A percentile compares a stretch with the other conserved stretches of the same genome.
phyloP scores from a whole-genome alignment of 306 rosid genomes.

The Casuarina glauca region DNA sequence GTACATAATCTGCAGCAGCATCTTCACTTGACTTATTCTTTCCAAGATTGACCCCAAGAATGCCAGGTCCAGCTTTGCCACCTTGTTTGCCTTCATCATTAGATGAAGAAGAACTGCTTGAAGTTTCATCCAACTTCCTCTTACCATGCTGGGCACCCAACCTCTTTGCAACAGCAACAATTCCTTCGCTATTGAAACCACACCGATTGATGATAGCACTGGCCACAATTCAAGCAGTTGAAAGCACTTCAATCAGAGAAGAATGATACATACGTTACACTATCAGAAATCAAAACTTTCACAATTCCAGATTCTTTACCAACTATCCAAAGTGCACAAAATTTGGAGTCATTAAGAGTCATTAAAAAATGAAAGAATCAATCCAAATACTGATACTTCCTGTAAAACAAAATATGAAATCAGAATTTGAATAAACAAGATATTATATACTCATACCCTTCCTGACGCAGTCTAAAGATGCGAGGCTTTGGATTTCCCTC shows the following conservation, averaged over 20 bases:
- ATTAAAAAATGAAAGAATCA: not conserved
- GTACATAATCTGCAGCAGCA: slow-evolving; percentile 93
- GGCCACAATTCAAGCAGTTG: slow-evolving; percentile 35
- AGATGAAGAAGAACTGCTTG: slow-evolving; percentile 54
- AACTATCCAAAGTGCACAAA: slow-evolving; percentile 13
- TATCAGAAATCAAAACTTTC: slow-evolving; percentile 18
- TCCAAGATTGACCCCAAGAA: slow-evolving; percentile 97
- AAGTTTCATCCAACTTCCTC: slow-evolving; percentile 91
- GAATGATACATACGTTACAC: not conserved
- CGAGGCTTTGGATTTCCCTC: slow-evolving; percentile 98
- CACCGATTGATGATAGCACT: slow-evolving; percentile 94
- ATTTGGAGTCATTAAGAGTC: slow-evolving; percentile 4
- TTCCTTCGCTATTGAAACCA: slow-evolving; percentile 95
- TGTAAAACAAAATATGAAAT: slow-evolving; percentile 1
- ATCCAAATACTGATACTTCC: not conserved
- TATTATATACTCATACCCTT: slow-evolving; percentile 58
- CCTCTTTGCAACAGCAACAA: slow-evolving; percentile 94
- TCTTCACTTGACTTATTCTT: slow-evolving; percentile 97
- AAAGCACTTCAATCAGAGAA: slow-evolving; percentile 16
- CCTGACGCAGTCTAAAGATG: slow-evolving; percentile 66
- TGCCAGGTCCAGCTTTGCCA: slow-evolving; percentile 99
- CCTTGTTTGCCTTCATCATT: slow-evolving; percentile 72
- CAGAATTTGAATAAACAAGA: slow-evolving; percentile 28
- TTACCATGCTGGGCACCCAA: slow-evolving; percentile 93
- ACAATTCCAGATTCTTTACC: slow-evolving; percentile 20